phyloP scores from a whole-genome alignment of 306 rosid species.

The Corylus avellana region DNA sequence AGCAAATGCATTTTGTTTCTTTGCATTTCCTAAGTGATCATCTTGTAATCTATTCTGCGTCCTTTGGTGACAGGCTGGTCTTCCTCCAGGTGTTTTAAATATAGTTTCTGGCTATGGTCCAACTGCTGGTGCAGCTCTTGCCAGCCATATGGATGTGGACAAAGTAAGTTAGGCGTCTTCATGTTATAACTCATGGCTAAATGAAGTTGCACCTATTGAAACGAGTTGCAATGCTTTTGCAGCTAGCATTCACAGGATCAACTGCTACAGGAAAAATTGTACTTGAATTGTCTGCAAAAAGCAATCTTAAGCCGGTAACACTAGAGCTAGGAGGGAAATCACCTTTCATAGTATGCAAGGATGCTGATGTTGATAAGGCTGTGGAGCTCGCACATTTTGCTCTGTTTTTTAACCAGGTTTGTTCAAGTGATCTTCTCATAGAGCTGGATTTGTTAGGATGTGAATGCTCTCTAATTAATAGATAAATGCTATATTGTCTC shows the following conservation, averaged over 20 bases:
- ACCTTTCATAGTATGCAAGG: constrained; percentile 84
- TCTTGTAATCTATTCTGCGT: constrained; percentile 15
- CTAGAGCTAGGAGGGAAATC: constrained; percentile 98
- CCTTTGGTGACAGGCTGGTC: constrained; percentile 72
- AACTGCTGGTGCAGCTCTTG: constrained; percentile 90
- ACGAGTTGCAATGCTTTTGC: constrained; percentile 27
- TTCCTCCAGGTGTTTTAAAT: constrained; percentile 91
- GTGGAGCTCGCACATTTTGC: constrained; percentile 94
- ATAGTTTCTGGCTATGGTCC: constrained; percentile 88
- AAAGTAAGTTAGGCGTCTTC: constrained; percentile 54
- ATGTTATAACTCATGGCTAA: background rate
- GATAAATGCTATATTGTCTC: constrained; percentile 1
- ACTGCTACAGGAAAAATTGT: constrained; percentile 72
- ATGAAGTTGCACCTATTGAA: background rate
- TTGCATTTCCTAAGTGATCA: background rate
- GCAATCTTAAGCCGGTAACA: constrained; percentile 90
- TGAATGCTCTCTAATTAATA: constrained; percentile 2
- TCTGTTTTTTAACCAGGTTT: constrained; percentile 88
- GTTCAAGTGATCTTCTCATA: constrained; percentile 10
- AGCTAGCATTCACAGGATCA: constrained; percentile 93
- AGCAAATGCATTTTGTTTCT: background rate
- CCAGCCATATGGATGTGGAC: constrained; percentile 92
- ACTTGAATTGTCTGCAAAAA: constrained; percentile 75
- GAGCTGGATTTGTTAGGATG: background rate
- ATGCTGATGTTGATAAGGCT: constrained; percentile 77